Conservation (phyloP, 1,284 basidiomycete species). For the Sporisorium scitamineum region DNA sequence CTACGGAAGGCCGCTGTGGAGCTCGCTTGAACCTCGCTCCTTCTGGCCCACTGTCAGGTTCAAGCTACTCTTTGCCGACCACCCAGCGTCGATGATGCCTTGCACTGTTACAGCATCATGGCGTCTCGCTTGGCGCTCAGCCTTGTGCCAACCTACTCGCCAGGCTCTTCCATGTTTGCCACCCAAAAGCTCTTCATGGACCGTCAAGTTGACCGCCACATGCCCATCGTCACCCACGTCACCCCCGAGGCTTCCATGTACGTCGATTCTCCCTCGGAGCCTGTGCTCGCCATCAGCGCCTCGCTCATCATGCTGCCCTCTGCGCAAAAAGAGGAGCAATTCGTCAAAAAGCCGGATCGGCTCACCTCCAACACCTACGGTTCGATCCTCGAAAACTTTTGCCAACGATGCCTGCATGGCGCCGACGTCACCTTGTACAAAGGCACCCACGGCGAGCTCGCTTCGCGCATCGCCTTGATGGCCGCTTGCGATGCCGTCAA, state of each 20-base stretch:
- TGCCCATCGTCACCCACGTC: constrained; percentile 17
- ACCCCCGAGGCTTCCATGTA: neutral
- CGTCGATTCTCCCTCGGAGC: constrained; percentile 16
- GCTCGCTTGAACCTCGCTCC: neutral
- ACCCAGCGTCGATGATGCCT: neutral
- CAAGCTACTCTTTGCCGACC: constrained; percentile 1
- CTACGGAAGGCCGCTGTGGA: constrained; percentile 31
- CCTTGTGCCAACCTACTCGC: neutral
- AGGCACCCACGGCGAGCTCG: constrained; percentile 16
- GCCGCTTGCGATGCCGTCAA: constrained; percentile 28
- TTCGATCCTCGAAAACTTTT: neutral
- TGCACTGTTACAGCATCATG: constrained; percentile 5
- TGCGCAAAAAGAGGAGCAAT: neutral
- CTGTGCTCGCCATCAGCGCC: constrained; percentile 24
- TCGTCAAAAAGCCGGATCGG: neutral
- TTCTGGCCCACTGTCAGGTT: constrained; percentile 9
- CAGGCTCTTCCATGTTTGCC: neutral
- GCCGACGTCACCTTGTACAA: neutral
- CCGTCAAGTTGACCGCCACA: constrained; percentile 11
- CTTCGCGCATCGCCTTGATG: constrained; percentile 6
- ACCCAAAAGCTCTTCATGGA: neutral
- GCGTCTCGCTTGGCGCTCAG: constrained; percentile 12
- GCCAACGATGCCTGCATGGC: neutral
- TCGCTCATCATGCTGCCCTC: constrained; percentile 11
- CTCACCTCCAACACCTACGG: neutral